Evolutionary conservation across 192 early-diverging fungal species (phyloP).

Genomic region (Podila epicladia): DNA sequence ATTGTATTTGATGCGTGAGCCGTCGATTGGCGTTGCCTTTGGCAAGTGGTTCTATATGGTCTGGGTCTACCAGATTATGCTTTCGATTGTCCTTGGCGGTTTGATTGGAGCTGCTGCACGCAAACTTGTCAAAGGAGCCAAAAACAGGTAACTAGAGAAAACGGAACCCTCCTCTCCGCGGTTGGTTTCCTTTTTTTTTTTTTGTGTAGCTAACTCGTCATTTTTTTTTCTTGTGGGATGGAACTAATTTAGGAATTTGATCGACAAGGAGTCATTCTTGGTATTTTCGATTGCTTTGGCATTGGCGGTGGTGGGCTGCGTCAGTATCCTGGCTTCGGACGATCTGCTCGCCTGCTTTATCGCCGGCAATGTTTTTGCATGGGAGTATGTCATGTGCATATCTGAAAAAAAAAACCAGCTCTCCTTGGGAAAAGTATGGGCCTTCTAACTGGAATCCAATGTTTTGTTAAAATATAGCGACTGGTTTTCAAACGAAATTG

Average conservation of each 20-base stretch:
- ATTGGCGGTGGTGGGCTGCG: slow-evolving; percentile 65
- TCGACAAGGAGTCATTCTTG: slow-evolving; percentile 84
- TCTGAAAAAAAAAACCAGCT: no score
- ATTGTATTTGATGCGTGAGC: slow-evolving; percentile 68
- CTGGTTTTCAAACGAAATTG: slow-evolving; percentile 85
- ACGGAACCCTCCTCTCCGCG: not conserved
- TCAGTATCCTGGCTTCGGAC: slow-evolving; percentile 71
- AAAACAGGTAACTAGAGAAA: slow-evolving; percentile 56
- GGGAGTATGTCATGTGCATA: slow-evolving; percentile 63
- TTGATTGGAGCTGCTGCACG: slow-evolving; percentile 74
- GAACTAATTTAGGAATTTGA: slow-evolving; percentile 47
- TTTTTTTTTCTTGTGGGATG: not conserved
- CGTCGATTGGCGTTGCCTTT: slow-evolving; percentile 66
- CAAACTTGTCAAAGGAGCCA: slow-evolving; percentile 70
- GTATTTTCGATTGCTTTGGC: slow-evolving; percentile 78
- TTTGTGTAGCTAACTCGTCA: not conserved
- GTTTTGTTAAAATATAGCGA: slow-evolving; percentile 42
- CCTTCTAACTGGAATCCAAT: not conserved
- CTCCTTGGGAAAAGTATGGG: not conserved
- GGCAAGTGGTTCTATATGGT: slow-evolving; percentile 77
- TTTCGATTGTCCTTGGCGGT: slow-evolving; percentile 76
- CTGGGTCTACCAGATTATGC: slow-evolving; percentile 78
- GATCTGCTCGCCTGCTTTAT: slow-evolving; percentile 74
- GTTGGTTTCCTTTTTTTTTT: not conserved
- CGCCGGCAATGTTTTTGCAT: slow-evolving; percentile 75